These are phyloP conservation scores for Cadophora sp. DNA, from an alignment of 2,329 filamentous ascomycete genomes.

Conservation along the genomic window DNA sequence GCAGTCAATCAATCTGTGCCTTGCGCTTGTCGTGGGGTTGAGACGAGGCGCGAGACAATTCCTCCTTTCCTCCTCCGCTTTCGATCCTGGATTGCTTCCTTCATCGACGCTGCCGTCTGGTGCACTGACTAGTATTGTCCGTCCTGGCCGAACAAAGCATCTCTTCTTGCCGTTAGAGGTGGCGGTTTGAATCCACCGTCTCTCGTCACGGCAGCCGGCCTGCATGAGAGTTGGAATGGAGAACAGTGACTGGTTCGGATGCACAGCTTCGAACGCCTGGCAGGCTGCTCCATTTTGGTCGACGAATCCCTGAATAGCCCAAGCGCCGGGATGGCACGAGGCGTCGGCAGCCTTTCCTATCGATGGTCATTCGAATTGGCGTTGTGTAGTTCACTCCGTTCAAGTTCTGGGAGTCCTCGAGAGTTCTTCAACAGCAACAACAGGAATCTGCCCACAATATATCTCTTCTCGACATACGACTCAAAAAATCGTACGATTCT, in stretches of 20 bases:
- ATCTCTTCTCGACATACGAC: constrained; percentile 19
- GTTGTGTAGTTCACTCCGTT: background rate
- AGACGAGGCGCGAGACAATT: constrained; percentile 14
- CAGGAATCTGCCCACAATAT: constrained; percentile 28
- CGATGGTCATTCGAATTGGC: constrained; percentile 12
- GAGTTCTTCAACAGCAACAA: background rate
- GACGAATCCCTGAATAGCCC: constrained; percentile 30
- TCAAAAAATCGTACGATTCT: constrained; percentile 31
- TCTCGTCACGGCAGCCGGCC: constrained; percentile 8
- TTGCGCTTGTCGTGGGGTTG: constrained; percentile 8
- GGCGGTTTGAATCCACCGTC: background rate
- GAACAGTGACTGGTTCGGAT: constrained; percentile 21
- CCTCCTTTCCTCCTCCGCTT: background rate
- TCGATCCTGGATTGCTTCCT: constrained; percentile 8
- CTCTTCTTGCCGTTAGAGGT: constrained; percentile 8
- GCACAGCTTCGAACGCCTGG: background rate
- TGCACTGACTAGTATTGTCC: constrained; percentile 2
- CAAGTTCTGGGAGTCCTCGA: background rate
- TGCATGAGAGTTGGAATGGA: constrained; percentile 16
- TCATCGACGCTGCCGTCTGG: background rate
- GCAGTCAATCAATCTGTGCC: constrained; percentile 7
- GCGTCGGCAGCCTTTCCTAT: constrained; percentile 20
- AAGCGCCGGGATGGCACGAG: constrained; percentile 34
- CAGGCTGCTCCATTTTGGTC: constrained; percentile 13
- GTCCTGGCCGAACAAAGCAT: constrained; percentile 10